Evolutionary conservation across 768 basidiomycete genomes (phyloP).

Genomic region (Trametes gibbosa): DNA sequence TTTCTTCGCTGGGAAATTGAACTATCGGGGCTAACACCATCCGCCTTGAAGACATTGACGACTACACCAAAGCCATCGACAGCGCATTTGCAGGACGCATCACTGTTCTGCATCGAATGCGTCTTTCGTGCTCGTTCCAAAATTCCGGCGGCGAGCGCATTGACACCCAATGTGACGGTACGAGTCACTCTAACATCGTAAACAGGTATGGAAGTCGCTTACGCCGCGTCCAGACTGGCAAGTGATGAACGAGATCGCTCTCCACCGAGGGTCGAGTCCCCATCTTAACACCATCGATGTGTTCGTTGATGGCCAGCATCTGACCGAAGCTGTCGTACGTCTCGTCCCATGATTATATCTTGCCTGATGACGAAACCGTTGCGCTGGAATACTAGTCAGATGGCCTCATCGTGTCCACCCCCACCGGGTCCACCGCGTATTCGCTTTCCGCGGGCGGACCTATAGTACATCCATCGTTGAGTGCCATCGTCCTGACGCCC

Average conservation of each 20-base stretch:
- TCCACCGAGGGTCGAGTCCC: constrained; percentile 89
- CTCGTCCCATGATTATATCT: not conserved
- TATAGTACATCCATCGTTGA: constrained; percentile 90
- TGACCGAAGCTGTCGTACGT: constrained; percentile 93
- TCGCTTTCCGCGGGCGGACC: constrained; percentile 94
- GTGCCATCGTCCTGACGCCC: constrained; percentile 90
- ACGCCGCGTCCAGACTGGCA: constrained; percentile 73
- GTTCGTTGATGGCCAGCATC: constrained; percentile 89
- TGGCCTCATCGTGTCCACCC: constrained; percentile 91
- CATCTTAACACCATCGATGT: constrained; percentile 93
- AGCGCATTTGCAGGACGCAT: constrained; percentile 78
- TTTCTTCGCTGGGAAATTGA: not conserved
- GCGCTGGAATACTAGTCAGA: constrained; percentile 65
- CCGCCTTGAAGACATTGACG: constrained; percentile 70
- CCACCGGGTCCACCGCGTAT: constrained; percentile 95
- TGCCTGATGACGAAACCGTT: not conserved
- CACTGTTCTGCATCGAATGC: constrained; percentile 86
- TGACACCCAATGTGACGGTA: constrained; percentile 57
- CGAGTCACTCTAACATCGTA: constrained; percentile 2
- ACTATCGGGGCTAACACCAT: not conserved
- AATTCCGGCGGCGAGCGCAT: constrained; percentile 58
- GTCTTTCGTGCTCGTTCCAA: constrained; percentile 78
- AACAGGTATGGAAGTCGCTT: not conserved
- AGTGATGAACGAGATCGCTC: constrained; percentile 95
- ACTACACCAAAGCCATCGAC: constrained; percentile 76